phyloP scores from a whole-genome alignment of 441 rosid genomes.

The Heliophila coronopifolia region DNA sequence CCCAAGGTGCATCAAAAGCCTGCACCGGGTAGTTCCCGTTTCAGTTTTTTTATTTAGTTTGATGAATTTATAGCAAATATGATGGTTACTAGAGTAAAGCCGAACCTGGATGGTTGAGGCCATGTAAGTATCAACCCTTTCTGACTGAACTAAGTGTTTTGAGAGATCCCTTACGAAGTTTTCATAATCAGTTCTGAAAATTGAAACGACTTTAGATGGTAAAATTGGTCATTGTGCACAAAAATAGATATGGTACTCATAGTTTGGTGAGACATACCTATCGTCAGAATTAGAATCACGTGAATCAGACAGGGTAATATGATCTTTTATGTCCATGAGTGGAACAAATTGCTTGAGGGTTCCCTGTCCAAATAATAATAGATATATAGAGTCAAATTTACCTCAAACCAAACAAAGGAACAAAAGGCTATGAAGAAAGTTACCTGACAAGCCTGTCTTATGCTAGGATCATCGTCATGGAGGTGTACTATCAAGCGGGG shows the following conservation, averaged over 20 bases:
- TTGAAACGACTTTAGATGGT: constrained; percentile 1
- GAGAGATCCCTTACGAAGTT: constrained; percentile 77
- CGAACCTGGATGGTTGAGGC: constrained; percentile 83
- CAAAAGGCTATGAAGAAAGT: constrained; percentile 9
- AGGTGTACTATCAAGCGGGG: constrained; percentile 86
- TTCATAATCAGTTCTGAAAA: constrained; percentile 68
- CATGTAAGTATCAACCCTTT: constrained; percentile 71
- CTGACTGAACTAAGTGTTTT: constrained; percentile 49
- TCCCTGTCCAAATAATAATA: constrained; percentile 42
- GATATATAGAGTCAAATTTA: constrained; percentile 8
- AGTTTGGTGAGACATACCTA: constrained; percentile 42
- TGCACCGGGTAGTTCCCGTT: constrained; percentile 32
- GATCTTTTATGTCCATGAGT: constrained; percentile 58
- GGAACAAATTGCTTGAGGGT: constrained; percentile 67
- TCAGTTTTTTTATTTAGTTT: constrained; percentile 3
- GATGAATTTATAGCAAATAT: not conserved
- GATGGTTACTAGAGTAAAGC: not conserved
- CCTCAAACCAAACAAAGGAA: constrained; percentile 17
- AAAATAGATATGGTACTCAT: not conserved
- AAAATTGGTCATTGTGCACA: not conserved
- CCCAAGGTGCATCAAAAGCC: constrained; percentile 98
- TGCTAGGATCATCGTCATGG: constrained; percentile 64
- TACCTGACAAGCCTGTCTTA: constrained; percentile 86
- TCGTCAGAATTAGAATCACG: constrained; percentile 65
- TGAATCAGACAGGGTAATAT: constrained; percentile 43